These are phyloP conservation scores for Penicillium crystallinum DNA, from an alignment of 495 filamentous ascomycete species.

Conservation along the genomic window DNA sequence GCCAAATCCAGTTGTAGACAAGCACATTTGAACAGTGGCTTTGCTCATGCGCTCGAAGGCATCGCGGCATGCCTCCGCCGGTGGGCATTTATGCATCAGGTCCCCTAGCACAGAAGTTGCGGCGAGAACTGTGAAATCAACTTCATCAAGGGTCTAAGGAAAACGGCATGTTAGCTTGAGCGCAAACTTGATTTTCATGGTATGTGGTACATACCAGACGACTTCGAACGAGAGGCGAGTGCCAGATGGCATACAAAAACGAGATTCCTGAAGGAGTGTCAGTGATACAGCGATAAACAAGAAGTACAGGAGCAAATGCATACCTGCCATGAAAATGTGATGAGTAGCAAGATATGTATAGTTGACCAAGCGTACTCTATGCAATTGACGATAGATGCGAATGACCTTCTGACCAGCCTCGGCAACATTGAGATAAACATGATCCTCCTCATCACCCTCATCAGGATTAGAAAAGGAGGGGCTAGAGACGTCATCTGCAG, in stretches of 20 bases:
- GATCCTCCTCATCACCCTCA: slow-evolving; percentile 76
- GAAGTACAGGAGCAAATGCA: slow-evolving; percentile 6
- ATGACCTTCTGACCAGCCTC: slow-evolving; percentile 92
- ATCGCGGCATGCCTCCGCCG: slow-evolving; percentile 80
- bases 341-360: slow-evolving; percentile 97
- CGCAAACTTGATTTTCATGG: not conserved
- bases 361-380: slow-evolving; percentile 83
- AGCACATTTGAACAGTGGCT: slow-evolving; percentile 87
- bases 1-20: slow-evolving; percentile 76
- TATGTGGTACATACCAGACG: slow-evolving; percentile 57
- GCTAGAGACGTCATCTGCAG: slow-evolving; percentile 61
- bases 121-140: slow-evolving; percentile 93
- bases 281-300: slow-evolving; percentile 7
- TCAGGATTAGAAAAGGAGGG: slow-evolving; percentile 53
- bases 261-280: slow-evolving; percentile 60
- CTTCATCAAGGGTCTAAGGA: slow-evolving; percentile 78
- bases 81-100: slow-evolving; percentile 71
- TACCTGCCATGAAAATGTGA: slow-evolving; percentile 93
- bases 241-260: slow-evolving; percentile 96
- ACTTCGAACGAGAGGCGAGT: slow-evolving; percentile 80
- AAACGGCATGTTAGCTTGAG: slow-evolving; percentile 6
- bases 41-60: slow-evolving; percentile 94
- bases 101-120: slow-evolving; percentile 82
- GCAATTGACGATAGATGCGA: slow-evolving; percentile 83
- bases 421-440: slow-evolving; percentile 87